phyloP scores from a whole-genome alignment of 176 grass and related monocot genomes.

The Zea mays region Zm-B73-REFERENCE-NAM-5.0 NC_050097.1:27437001-27437500 shows the following conservation, averaged over 20 bases:
- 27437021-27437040: slow-evolving; percentile 13
- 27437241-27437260: slow-evolving; percentile 91
- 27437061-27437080: background rate
- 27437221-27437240: slow-evolving; percentile 89
- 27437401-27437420: background rate
- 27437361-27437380: background rate
- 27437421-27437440: slow-evolving; percentile 10
- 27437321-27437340: background rate
- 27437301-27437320: too few relatives aligned
- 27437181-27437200: slow-evolving; percentile 43
- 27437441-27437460: slow-evolving; percentile 3
- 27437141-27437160: slow-evolving; percentile 20
- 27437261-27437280: slow-evolving; percentile 92
- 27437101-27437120: background rate
- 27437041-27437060: background rate
- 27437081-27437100: background rate
- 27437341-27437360: background rate
- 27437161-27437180: slow-evolving; percentile 21
- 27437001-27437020: slow-evolving; percentile 20
- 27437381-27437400: too few relatives aligned
- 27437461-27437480: background rate
- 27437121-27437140: background rate
- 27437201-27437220: slow-evolving; percentile 91
- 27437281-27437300: slow-evolving; percentile 73
- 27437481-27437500: slow-evolving; percentile 11